These are phyloP conservation scores for Gliomastix tumulicola DNA, from an alignment of 2,329 filamentous ascomycete genomes.

Conservation along the genomic window DNA sequence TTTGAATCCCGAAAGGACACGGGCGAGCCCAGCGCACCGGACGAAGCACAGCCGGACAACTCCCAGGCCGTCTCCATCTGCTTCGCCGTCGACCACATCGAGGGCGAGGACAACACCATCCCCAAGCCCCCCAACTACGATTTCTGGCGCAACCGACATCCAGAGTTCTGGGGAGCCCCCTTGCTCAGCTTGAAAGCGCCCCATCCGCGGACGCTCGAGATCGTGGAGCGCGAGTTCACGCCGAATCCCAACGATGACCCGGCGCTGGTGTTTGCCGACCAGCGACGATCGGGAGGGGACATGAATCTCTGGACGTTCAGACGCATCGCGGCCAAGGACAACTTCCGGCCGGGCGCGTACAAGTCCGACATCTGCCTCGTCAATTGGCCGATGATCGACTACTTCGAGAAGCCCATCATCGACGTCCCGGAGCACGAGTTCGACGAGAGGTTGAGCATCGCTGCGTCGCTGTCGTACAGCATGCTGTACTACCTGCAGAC, in stretches of 20 bases:
- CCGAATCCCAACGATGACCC: constrained; percentile 16
- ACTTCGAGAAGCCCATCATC: constrained; percentile 18
- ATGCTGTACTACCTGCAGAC: constrained; percentile 19
- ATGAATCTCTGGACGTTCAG: constrained; percentile 20
- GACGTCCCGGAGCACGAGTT: constrained; percentile 12
- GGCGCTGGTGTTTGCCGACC: constrained; percentile 12
- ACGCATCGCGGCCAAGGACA: constrained; percentile 13
- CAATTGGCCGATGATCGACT: constrained; percentile 21
- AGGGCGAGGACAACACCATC: constrained; percentile 15
- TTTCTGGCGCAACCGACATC: constrained; percentile 13
- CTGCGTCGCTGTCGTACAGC: constrained; percentile 14
- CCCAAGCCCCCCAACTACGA: constrained; percentile 12
- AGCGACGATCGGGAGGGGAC: constrained; percentile 14
- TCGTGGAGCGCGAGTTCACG: constrained; percentile 16
- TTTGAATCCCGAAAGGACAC: constrained; percentile 15
- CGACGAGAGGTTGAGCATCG: constrained; percentile 7
- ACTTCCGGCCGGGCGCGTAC: constrained; percentile 13
- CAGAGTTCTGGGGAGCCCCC: constrained; percentile 16
- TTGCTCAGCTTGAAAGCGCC: constrained; percentile 14
- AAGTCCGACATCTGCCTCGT: constrained; percentile 16
- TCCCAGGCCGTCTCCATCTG: constrained; percentile 18
- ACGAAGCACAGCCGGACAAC: constrained; percentile 15
- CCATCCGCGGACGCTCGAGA: constrained; percentile 16
- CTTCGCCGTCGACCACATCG: constrained; percentile 17
- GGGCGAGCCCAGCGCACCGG: constrained; percentile 15